A percentile compares a stretch with the other conserved stretches of the same genome.
phyloP scores from a whole-genome alignment of 2,329 filamentous ascomycete genomes.

The Clonostachys solani region DNA sequence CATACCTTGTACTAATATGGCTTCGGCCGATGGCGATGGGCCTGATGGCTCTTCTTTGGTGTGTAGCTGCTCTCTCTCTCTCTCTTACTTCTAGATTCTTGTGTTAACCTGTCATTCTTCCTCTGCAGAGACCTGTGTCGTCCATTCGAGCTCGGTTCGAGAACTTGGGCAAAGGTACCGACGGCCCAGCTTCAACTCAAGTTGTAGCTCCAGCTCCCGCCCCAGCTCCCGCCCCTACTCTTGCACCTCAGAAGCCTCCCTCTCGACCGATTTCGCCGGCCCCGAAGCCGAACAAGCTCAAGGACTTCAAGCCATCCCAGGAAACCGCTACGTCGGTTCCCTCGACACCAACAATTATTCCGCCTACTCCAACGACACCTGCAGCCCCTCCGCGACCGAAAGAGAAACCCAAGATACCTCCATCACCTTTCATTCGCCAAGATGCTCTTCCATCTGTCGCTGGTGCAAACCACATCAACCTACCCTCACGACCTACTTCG shows the following conservation, averaged over 20 bases:
- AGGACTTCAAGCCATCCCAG: slow-evolving; percentile 31
- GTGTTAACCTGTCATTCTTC: background rate
- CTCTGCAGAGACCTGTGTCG: slow-evolving; percentile 70
- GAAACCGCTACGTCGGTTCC: slow-evolving; percentile 19
- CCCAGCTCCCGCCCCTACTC: slow-evolving; percentile 11
- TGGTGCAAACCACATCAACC: slow-evolving; percentile 4
- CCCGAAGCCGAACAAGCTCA: slow-evolving; percentile 36
- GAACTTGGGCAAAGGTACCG: slow-evolving; percentile 47
- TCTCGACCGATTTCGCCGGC: slow-evolving; percentile 29
- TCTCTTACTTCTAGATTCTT: background rate
- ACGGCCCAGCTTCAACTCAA: background rate
- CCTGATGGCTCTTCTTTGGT: slow-evolving; percentile 76
- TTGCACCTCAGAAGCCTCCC: slow-evolving; percentile 11
- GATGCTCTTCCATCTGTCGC: background rate
- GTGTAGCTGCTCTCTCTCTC: slow-evolving; percentile 23
- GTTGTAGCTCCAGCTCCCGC: slow-evolving; percentile 2
- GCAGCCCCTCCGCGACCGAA: slow-evolving; percentile 21
- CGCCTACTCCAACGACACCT: slow-evolving; percentile 18
- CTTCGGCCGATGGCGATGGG: slow-evolving; percentile 39
- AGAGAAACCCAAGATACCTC: slow-evolving; percentile 13
- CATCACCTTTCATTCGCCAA: slow-evolving; percentile 7
- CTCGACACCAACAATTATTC: slow-evolving; percentile 17
- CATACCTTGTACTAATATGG: slow-evolving; percentile 14
- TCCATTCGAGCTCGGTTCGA: slow-evolving; percentile 79
- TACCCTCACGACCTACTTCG: slow-evolving; percentile 13